phyloP scores from a whole-genome alignment of 2,329 filamentous ascomycete species.

The Drechslerella dactyloides region DNA sequence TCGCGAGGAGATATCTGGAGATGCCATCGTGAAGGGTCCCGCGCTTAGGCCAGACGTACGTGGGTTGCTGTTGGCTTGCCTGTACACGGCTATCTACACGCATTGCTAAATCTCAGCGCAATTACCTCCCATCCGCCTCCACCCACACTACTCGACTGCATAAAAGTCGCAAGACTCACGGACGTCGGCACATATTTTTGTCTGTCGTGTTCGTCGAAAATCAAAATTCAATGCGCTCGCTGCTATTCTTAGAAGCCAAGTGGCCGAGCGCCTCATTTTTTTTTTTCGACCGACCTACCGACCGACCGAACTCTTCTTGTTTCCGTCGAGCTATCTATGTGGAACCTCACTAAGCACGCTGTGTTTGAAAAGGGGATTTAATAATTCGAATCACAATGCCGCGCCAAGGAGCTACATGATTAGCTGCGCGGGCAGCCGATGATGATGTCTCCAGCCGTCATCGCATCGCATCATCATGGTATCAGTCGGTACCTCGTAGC shows the following conservation, averaged over 20 bases:
- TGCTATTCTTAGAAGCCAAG: conserved; percentile 48
- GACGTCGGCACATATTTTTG: too few species aligned
- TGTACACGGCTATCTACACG: background rate
- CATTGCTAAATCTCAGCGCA: too few species aligned
- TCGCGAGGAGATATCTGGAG: conserved; percentile 22
- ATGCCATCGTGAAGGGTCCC: conserved; percentile 38
- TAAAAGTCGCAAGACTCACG: too few species aligned
- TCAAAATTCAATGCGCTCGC: conserved; percentile 43
- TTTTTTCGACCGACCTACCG: background rate
- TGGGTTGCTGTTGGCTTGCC: conserved; percentile 15
- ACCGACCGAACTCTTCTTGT: conserved; percentile 24
- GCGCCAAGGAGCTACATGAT: background rate
- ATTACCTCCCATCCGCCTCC: too few species aligned
- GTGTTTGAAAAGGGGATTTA: conserved; percentile 21
- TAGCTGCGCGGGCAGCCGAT: too few species aligned
- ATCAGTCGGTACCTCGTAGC: background rate
- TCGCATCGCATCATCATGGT: too few species aligned
- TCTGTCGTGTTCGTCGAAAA: background rate
- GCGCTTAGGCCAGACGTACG: conserved; percentile 46
- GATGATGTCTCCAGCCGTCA: too few species aligned
- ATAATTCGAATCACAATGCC: background rate
- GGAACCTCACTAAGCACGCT: conserved; percentile 36
- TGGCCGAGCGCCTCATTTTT: conserved; percentile 47
- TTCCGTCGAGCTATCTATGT: conserved; percentile 36
- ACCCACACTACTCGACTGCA: too few species aligned